Percentiles rank a stretch among this genome's conserved stretches.
These are phyloP conservation scores for Cyberlindnera xylosilytica DNA, from an alignment of 805 yeast species.

Conservation along the genomic window DNA sequence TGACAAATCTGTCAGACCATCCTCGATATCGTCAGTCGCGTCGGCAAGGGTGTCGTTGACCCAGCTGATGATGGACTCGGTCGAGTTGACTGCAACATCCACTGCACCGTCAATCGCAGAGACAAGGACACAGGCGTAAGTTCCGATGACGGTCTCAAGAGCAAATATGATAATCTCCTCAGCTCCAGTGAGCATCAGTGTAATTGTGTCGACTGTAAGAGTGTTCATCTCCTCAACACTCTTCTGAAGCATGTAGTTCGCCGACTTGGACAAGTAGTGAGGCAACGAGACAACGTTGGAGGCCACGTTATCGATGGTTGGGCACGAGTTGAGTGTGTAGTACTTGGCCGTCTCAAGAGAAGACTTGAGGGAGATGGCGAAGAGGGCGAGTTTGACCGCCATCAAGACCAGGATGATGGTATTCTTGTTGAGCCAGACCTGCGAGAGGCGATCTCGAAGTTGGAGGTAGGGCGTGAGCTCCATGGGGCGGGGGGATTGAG, in stretches of 20 bases:
- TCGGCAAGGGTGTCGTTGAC: constrained; percentile 59
- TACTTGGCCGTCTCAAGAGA: constrained; percentile 39
- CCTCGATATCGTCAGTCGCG: constrained; percentile 60
- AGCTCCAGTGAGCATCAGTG: constrained; percentile 49
- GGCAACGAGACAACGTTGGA: constrained; percentile 46
- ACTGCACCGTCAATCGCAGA: constrained; percentile 73
- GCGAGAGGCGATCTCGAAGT: constrained; percentile 54
- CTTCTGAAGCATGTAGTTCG: constrained; percentile 48
- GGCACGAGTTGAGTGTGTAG: constrained; percentile 44
- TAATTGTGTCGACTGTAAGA: constrained; percentile 41
- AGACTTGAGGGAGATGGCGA: constrained; percentile 43
- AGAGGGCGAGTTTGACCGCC: constrained; percentile 57
- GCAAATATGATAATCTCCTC: constrained; percentile 60
- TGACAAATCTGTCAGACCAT: constrained; percentile 61
- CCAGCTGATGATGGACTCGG: constrained; percentile 55
- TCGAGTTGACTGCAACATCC: constrained; percentile 68
- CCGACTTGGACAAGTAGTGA: constrained; percentile 49
- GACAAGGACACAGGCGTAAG: constrained; percentile 78
- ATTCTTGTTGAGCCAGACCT: constrained; percentile 63
- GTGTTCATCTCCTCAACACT: constrained; percentile 47
- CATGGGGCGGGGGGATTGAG: neutral
- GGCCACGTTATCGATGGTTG: constrained; percentile 38
- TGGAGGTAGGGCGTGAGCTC: constrained; percentile 38
- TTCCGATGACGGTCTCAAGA: constrained; percentile 75
- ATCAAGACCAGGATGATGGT: constrained; percentile 55